Conservation (phyloP, 2,329 filamentous ascomycete species). For the Fusarium penzigii region DNA sequence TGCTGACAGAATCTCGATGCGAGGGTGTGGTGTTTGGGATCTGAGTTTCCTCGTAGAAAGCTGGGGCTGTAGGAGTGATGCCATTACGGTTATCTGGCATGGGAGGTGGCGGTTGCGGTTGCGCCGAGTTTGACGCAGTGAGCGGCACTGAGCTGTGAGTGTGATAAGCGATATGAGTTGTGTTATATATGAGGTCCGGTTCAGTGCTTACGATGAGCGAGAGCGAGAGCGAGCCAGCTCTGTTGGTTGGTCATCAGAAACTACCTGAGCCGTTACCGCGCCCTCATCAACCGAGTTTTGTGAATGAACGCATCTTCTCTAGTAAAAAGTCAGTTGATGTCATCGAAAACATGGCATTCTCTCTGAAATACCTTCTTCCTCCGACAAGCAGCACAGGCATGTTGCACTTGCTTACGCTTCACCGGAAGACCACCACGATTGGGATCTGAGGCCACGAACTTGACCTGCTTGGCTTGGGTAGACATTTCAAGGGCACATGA, state of each 20-base stretch:
- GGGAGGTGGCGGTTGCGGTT: constrained; percentile 6
- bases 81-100: constrained; percentile 11
- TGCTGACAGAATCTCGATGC: constrained; percentile 14
- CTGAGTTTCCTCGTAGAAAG: neutral
- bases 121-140: constrained; percentile 1
- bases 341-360: neutral
- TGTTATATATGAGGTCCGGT: neutral
- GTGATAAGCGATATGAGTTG: constrained; percentile 2
- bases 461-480: constrained; percentile 41
- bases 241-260: constrained; percentile 25
- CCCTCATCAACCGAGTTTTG: constrained; percentile 35
- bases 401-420: constrained; percentile 61
- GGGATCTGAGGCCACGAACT: constrained; percentile 58
- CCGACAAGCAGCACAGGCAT: constrained; percentile 57
- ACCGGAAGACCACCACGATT: constrained; percentile 51
- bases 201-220: constrained; percentile 32
- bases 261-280: constrained; percentile 5
- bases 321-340: neutral
- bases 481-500: constrained; percentile 16
- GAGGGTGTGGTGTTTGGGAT: neutral
- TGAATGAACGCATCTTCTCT: constrained; percentile 49
- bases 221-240: constrained; percentile 30
- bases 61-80: neutral
- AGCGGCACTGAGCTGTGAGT: constrained; percentile 14
- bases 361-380: constrained; percentile 49